Evolutionary conservation across 2,329 filamentous ascomycete species (phyloP), one percentile per base, ranked within the genome.

Genomic region (Trichoderma koningii): DNA sequence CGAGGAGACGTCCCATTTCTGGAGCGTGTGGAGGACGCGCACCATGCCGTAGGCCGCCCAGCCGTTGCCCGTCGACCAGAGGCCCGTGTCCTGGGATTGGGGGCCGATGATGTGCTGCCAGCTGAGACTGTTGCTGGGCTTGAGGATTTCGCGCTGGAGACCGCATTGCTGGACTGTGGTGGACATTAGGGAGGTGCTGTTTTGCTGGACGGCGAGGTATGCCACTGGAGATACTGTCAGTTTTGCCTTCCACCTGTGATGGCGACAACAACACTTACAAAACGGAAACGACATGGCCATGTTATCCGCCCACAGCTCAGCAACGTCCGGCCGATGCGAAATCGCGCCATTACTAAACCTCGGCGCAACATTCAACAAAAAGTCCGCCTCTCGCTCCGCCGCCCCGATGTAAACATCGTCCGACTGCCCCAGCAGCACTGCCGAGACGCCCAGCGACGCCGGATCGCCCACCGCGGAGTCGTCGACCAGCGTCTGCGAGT

Each of bases 241-340:
- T 1, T 41, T 3, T 7, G 1, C 30, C 3, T n/a, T 55, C 3
- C 10, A 12, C 23, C 23, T n/a, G 7, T n/a, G 19, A 1, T 64
- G 1, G 15, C 10, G 34, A 14, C 9, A 42, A 21, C 19, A 10
- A 1, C 1, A 66, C 66, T 12, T 62, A 68, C 66, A 41, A 42
- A 68, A 68, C 23, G 66, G 66, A 23, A 68, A 66, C 4, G 66
- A 68, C 66, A 68, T 68, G 50, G 66, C 66, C 64, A 68, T 61
- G 38, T 68, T 68, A 44, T 68, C 66, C 15, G 64, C 64, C 66
- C 66, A 68, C 10, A 68, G 59, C 64, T 68, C 66, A 5, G 53
- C 55, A 44, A 68, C 55, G 55, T 68, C 64, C 2, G 60, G 48
- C 12, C 66, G 53, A 30, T 68, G 66, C 5, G 66, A 68, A 17